Conservation (phyloP, 306 rosid genomes). For the Prunus mira region DNA sequence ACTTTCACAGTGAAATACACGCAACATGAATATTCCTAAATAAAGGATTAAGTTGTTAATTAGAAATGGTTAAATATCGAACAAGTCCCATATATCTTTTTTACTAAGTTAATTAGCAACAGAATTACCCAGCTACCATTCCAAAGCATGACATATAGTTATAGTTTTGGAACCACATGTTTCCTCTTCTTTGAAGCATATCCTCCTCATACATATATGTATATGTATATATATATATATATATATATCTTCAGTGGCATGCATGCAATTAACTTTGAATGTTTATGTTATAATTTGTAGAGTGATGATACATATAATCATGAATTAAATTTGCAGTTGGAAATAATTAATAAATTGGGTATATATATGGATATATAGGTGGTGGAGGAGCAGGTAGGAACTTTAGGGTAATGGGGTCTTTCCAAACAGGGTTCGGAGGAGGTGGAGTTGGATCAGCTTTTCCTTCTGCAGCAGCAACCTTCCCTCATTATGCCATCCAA, state of each 20-base stretch:
- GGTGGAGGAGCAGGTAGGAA: slow-evolving; percentile 53
- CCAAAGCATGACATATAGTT: neutral
- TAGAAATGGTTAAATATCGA: neutral
- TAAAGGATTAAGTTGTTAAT: neutral
- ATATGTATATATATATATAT: no score
- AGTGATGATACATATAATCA: neutral
- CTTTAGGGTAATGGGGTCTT: slow-evolving; percentile 81
- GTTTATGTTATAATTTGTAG: neutral
- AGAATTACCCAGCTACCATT: neutral
- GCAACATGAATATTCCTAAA: neutral
- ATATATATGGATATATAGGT: neutral
- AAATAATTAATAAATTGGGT: neutral
- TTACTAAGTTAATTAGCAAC: neutral
- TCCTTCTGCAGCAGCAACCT: slow-evolving; percentile 79
- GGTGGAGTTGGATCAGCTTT: slow-evolving; percentile 75
- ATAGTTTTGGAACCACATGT: neutral
- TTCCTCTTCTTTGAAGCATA: neutral
- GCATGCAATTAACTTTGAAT: no score
- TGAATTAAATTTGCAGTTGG: neutral
- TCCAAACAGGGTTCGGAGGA: slow-evolving; percentile 89
- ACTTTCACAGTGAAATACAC: slow-evolving; percentile 21
- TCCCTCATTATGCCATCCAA: slow-evolving; percentile 95
- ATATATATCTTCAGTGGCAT: no score
- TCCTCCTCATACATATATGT: no score
- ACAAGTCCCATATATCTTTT: neutral